Base-by-base conservation (phyloP, 257 asterid genomes). In the Avicennia marina region DNA sequence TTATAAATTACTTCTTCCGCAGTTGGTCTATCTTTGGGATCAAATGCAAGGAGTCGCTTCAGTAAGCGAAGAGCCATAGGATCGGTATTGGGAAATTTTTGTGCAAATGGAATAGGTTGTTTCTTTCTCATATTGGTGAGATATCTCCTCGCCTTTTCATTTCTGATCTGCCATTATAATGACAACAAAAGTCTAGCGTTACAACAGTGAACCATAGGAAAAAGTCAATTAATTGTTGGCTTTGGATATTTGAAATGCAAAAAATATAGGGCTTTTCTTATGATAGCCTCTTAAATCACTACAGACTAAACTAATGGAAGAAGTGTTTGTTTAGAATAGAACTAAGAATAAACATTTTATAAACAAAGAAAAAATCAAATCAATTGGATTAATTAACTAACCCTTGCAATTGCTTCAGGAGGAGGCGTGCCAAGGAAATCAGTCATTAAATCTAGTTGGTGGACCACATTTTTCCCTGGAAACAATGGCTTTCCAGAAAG, bases 141-240 rank as follows among this genome's bases (percentile, higher is more conserved):
- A 67, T 90, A 90, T 76, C 98, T 72, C 79, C 96, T 83, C 15
- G 98, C 98, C 85, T 90, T 90, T 70, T 90, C 98, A 70, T 90
- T 90, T 71, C 98, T 81, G 82, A 90, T 90, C 98, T 90, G 94
- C 68, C 81, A 78, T 73, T 67, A 58, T 56, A 76, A 55, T 54
- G 31, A 62, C 46, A 76, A 69, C 40, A 36, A n/a, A 44, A 27
- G 21, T 62, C 15, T 66, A 4, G 41, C 6, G 43, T 65, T 38
- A 66, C 1, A 47, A 44, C 25, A 15, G 50, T 50, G 21, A 60
- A 38, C 31, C 54, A 36, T 5, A 45, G 42, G 32, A 29, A 53
- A 33, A 25, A 56, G 18, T 56, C 29, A 11, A 52, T 25, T 29
- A 17, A 42, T 18, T 22, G 33, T 7, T 42, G 33, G 18, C 42